phyloP scores from a whole-genome alignment of 2,329 filamentous ascomycete genomes.

The Emericellopsis cladophorae region DNA sequence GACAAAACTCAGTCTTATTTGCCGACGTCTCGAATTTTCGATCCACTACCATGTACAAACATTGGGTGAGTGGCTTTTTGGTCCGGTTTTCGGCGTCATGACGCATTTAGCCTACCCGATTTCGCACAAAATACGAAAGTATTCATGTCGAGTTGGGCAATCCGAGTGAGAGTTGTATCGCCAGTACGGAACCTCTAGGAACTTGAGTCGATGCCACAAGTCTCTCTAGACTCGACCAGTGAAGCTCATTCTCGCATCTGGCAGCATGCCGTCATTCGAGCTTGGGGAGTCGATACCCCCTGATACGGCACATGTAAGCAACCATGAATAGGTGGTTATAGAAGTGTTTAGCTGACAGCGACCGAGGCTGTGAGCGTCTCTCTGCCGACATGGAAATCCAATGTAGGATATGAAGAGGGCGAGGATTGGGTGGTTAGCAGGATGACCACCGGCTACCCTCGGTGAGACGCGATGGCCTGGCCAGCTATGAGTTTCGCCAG shows the following conservation, averaged over 20 bases:
- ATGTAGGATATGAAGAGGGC: slow-evolving; percentile 89
- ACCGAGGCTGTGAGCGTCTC: slow-evolving; percentile 86
- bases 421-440: slow-evolving; percentile 72
- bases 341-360: neutral
- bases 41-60: too few relatives aligned
- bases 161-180: too few relatives aligned
- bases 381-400: slow-evolving; percentile 82
- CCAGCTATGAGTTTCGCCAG: neutral
- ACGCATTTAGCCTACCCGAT: too few relatives aligned
- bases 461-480: slow-evolving; percentile 30
- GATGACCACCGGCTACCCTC: slow-evolving; percentile 85
- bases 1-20: neutral
- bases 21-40: neutral
- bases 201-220: too few relatives aligned
- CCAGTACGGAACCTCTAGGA: too few relatives aligned
- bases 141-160: too few relatives aligned
- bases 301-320: slow-evolving; percentile 64
- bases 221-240: too few relatives aligned
- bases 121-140: too few relatives aligned
- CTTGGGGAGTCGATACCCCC: slow-evolving; percentile 64
- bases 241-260: too few relatives aligned
- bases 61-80: too few relatives aligned
- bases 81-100: too few relatives aligned
- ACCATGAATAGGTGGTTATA: neutral
- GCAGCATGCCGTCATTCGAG: slow-evolving; percentile 31